A percentile compares a stretch with the other conserved stretches of the same genome.
These are phyloP conservation scores for Colletotrichum camelliae DNA, from an alignment of 2,329 filamentous ascomycete species.

Conservation along the genomic window DNA sequence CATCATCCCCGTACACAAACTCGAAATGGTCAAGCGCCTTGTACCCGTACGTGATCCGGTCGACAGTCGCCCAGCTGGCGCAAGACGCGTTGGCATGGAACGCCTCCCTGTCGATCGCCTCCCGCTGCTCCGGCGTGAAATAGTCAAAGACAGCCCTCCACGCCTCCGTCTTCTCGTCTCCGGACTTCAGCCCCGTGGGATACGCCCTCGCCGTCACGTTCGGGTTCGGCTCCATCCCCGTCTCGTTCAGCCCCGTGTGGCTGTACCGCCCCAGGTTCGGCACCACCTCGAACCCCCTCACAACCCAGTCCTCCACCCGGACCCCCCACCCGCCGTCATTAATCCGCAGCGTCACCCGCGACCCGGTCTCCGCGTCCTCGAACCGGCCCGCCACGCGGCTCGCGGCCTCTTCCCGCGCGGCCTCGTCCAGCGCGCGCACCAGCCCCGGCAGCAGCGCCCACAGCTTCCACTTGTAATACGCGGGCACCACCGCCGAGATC, in stretches of 20 bases:
- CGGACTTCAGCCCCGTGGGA: conserved; percentile 8
- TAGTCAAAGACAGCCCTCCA: conserved; percentile 39
- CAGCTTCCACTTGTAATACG: conserved; percentile 2
- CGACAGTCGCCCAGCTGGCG: conserved; percentile 34
- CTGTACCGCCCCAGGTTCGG: conserved; percentile 35
- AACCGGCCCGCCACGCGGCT: conserved; percentile 42
- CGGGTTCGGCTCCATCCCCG: background rate
- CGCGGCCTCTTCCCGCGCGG: conserved; percentile 40
- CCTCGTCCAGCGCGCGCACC: conserved; percentile 47
- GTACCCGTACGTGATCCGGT: conserved; percentile 37
- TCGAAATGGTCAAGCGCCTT: conserved; percentile 30
- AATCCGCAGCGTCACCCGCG: conserved; percentile 40
- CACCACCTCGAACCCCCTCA: conserved; percentile 46
- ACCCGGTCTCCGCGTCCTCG: conserved; percentile 40
- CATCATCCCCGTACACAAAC: conserved; percentile 24
- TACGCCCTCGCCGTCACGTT: conserved; percentile 24
- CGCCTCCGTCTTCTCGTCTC: conserved; percentile 21
- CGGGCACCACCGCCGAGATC: conserved; percentile 8
- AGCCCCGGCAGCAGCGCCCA: conserved; percentile 34
- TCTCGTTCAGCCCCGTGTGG: background rate
- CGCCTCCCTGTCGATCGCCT: conserved; percentile 25
- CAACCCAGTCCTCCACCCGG: conserved; percentile 39
- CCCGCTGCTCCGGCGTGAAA: conserved; percentile 18
- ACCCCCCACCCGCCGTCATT: conserved; percentile 43
- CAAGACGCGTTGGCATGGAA: conserved; percentile 34